These are phyloP conservation scores for Yamadazyma epiphylla DNA, from an alignment of 1,139 yeast species.

Conservation along the genomic window DNA sequence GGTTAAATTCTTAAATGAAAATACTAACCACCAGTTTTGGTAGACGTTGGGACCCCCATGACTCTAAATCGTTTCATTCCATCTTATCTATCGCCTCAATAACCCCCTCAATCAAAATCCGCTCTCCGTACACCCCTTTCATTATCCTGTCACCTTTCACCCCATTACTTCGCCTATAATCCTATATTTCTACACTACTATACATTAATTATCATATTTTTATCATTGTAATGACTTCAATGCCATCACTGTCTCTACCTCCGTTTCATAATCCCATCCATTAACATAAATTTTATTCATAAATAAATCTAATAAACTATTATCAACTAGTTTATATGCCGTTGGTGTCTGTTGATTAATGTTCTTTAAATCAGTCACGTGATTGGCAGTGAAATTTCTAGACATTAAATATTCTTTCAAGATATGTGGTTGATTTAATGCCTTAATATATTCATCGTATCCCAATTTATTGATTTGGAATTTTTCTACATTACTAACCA, in stretches of 20 bases:
- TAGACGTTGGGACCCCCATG: too few relatives aligned
- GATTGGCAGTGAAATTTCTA: conserved; percentile 23
- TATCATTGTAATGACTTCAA: conserved; percentile 2
- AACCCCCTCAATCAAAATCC: too few relatives aligned
- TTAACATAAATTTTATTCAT: conserved; percentile 18
- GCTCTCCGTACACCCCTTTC: too few relatives aligned
- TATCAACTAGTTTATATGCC: conserved; percentile 7
- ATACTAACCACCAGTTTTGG: too few relatives aligned
- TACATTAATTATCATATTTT: too few relatives aligned
- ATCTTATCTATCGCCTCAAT: too few relatives aligned
- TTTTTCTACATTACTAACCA: conserved; percentile 18
- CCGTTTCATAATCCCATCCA: conserved; percentile 13
- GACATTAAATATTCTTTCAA: conserved; percentile 23
- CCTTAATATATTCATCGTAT: conserved; percentile 24
- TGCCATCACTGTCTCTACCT: conserved; percentile 12
- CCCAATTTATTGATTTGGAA: conserved; percentile 18
- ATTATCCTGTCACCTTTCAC: too few relatives aligned
- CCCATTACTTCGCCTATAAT: not conserved
- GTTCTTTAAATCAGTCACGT: conserved; percentile 21
- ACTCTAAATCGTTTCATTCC: too few relatives aligned
- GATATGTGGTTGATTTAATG: conserved; percentile 21
- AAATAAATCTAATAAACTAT: conserved; percentile 24
- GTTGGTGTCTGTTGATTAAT: conserved; percentile 6
- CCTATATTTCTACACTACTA: not conserved
- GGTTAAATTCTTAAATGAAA: too few relatives aligned